Base-by-base conservation (phyloP, 2,329 filamentous ascomycete genomes). In the Aspergillus luchuensis region DNA sequence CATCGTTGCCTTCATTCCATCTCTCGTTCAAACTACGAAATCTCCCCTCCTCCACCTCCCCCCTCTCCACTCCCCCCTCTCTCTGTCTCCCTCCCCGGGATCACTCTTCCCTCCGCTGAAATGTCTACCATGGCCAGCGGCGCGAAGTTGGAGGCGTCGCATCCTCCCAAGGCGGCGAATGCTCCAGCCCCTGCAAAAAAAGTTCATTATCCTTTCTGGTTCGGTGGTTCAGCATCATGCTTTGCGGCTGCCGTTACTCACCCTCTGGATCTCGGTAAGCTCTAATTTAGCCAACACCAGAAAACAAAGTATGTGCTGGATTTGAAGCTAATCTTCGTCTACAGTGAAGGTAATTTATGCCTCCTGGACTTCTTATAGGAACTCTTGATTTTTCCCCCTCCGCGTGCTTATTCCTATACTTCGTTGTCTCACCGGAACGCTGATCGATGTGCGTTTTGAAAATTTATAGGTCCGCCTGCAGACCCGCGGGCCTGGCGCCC, bases 161-260 rank as follows among this genome's bases (percentile, higher is more conserved):
- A 66, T 43, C 62, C 67, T 41, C 63, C 64, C 49, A 56, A 60
- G 62, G 56, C 39, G 15, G 53, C 53, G 41, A 25, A 19, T 28
- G 39, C 66, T 58, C 52, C 66, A 57, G 62, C 66, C 48, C 69
- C 71, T 57, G 63, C 67, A 56, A 72, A 72, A 63, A 74, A 76
- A 68, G 70, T 81, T 53, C 80, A 79, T 69, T 94, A 94, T 79
- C 91, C 91, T 8, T 94, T 94, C 78, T 98, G 94, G 95, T 98
- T 99, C 76, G 95, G 95, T 65, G 95, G 95, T 58, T 97, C 91
- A 74, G 92, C 94, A 54, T 95, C 91, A 73, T 96, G 91, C 74
- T 89, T 95, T 82, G 94, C 94, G 39, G 93, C 94, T 48, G 89
- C 88, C 68, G 91, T 97, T 52, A 98, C 94, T 30, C 94, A 98